phyloP scores from a whole-genome alignment of 495 filamentous ascomycete genomes.

The Penicillium longicatenatum region DNA sequence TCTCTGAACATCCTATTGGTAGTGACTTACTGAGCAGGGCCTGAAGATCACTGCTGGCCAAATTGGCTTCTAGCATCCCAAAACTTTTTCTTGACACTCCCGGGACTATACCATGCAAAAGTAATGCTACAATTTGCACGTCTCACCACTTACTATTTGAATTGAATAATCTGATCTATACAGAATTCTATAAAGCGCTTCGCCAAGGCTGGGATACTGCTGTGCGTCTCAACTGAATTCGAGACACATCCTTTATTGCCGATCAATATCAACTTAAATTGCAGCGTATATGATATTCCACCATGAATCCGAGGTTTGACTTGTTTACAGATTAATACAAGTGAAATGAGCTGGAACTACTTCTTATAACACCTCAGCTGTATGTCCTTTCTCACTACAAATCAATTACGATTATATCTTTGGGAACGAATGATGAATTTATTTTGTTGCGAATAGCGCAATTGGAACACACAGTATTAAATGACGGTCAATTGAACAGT shows the following conservation, averaged over 20 bases:
- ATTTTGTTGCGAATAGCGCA: too few species aligned
- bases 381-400: too few species aligned
- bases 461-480: too few species aligned
- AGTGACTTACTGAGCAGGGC: background rate
- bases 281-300: background rate
- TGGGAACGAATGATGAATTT: too few species aligned
- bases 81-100: background rate
- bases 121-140: background rate
- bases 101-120: background rate
- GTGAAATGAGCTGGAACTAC: background rate
- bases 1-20: background rate
- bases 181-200: background rate
- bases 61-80: background rate
- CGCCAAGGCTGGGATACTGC: background rate
- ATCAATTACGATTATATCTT: too few species aligned
- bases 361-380: too few species aligned
- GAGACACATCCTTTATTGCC: background rate
- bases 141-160: background rate
- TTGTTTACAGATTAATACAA: background rate
- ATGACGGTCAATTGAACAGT: background rate
- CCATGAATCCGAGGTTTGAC: background rate
- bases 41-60: background rate
- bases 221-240: background rate
- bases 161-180: background rate
- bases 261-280: background rate